Evolutionary conservation across 176 grass and related monocot species (phyloP), one percentile per base, ranked within the genome.

Genomic region (Stipa capillata): DNA sequence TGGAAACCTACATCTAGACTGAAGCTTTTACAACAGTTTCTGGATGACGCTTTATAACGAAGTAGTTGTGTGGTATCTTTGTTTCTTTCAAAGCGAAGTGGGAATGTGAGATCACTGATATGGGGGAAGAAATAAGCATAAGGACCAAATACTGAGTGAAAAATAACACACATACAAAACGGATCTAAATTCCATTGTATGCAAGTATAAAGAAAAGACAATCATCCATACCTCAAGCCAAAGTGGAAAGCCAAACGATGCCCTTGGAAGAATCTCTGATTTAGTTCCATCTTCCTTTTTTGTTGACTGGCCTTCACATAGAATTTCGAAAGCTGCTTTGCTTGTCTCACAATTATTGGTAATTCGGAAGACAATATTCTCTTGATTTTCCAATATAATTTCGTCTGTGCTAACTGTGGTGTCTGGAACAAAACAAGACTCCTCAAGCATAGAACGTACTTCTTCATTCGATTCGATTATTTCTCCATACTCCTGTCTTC

Each of bases 161-260:
- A 78, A 36, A 45, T 36, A 10, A 44, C n/a, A 42, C 15, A 8
- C 63, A 59, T 77, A 33, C 28, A 18, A 60, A 61, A 12, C 48
- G 39, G 6, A 7, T 32, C 8, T 23, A 29, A 44, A 7, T 42
- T 67, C 10, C 20, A 4, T 21, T 40, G 35, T 39, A 53, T 69
- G 23, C 23, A 64, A 12, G 24, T 25, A 27, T 8, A 53, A 25
- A 62, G 2, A 53, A 74, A 31, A 28, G 25, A 54, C 8, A 55
- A 34, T 49, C 57, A 42, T 27, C 58, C 77, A 63, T 97, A 97
- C 95, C 91, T 94, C 95, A 25, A 97, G 85, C 95, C 95, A 97
- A 36, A 84, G 74, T 61, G 95, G 95, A 68, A 97, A 97, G 61
- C 95, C 95, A 87, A 90, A 97, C 20, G 92, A 94, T 73, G 65